phyloP scores from a whole-genome alignment of 768 basidiomycete species.

The Xerocomus potaroensis region DNA sequence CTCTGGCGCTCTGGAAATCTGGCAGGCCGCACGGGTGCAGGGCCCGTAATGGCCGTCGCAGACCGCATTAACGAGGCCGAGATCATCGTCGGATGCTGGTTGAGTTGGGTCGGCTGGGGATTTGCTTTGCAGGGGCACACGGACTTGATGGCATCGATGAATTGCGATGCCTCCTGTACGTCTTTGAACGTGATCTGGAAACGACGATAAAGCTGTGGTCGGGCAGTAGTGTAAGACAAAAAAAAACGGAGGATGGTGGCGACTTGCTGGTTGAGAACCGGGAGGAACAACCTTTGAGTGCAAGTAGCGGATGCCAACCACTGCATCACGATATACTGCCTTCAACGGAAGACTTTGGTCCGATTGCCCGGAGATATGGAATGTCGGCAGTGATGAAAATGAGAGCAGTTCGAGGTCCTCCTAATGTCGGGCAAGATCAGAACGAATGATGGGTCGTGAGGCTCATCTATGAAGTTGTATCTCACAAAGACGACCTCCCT shows the following conservation, averaged over 20 bases:
- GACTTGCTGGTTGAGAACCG: conserved; percentile 31
- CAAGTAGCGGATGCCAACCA: conserved; percentile 74
- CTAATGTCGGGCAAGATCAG: conserved; percentile 35
- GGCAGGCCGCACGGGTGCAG: background rate
- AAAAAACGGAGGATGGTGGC: background rate
- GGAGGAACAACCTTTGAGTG: conserved; percentile 38
- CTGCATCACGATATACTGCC: conserved; percentile 69
- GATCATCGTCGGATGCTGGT: conserved; percentile 15
- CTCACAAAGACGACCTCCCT: conserved; percentile 67
- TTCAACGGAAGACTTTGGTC: conserved; percentile 68
- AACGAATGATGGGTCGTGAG: no score
- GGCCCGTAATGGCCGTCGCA: conserved; percentile 7
- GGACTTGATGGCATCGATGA: conserved; percentile 57
- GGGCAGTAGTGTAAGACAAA: conserved; percentile 9
- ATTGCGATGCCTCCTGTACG: conserved; percentile 45
- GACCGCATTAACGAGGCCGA: conserved; percentile 14
- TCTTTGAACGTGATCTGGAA: conserved; percentile 70
- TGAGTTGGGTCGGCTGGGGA: conserved; percentile 26
- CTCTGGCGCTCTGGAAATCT: conserved; percentile 4
- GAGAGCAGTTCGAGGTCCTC: conserved; percentile 74
- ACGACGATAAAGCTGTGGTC: conserved; percentile 59
- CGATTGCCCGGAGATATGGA: conserved; percentile 28
- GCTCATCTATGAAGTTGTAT: no score
- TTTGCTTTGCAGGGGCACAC: conserved; percentile 76
- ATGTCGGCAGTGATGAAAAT: conserved; percentile 48